Conservation (phyloP, 2,329 filamentous ascomycete species). For the Alternaria solani region DNA sequence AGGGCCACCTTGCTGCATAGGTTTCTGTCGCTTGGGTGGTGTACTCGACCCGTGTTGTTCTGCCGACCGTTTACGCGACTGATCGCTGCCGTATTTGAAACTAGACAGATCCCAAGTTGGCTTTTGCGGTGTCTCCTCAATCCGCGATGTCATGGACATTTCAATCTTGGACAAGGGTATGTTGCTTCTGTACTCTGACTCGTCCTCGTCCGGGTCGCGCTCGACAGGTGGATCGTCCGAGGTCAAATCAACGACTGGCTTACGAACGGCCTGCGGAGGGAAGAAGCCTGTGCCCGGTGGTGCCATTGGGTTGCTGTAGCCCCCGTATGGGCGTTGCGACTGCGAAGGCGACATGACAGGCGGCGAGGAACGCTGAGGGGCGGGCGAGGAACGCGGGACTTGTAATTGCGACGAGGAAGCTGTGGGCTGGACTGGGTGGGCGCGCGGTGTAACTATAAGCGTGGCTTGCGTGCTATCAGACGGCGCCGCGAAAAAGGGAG, state of each 20-base stretch:
- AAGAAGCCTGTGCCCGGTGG: slow-evolving; percentile 77
- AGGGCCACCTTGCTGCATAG: slow-evolving; percentile 40
- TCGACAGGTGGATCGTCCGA: slow-evolving; percentile 61
- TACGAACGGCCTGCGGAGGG: slow-evolving; percentile 53
- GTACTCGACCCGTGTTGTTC: slow-evolving; percentile 29
- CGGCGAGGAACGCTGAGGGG: slow-evolving; percentile 53
- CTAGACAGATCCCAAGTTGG: slow-evolving; percentile 36
- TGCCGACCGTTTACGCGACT: slow-evolving; percentile 39
- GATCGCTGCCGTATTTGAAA: slow-evolving; percentile 33
- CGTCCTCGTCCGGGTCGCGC: slow-evolving; percentile 54
- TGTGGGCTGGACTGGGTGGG: slow-evolving; percentile 38
- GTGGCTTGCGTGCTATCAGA: slow-evolving; percentile 65
- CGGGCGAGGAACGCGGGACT: slow-evolving; percentile 88
- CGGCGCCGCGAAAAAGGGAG: slow-evolving; percentile 37
- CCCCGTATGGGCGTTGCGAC: slow-evolving; percentile 76
- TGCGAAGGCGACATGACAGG: slow-evolving; percentile 48
- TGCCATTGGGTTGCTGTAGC: slow-evolving; percentile 71
- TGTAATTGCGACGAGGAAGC: slow-evolving; percentile 65
- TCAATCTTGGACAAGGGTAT: slow-evolving; percentile 68
- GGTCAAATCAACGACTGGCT: slow-evolving; percentile 50
- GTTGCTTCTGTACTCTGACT: slow-evolving; percentile 58
- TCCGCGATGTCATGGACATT: slow-evolving; percentile 31
- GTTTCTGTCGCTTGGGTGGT: slow-evolving; percentile 36
- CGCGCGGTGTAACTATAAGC: slow-evolving; percentile 61
- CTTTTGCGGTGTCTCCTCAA: slow-evolving; percentile 49